These are phyloP conservation scores for Pseudophaeomoniella oleicola DNA, from an alignment of 2,329 filamentous ascomycete species.

Conservation along the genomic window DNA sequence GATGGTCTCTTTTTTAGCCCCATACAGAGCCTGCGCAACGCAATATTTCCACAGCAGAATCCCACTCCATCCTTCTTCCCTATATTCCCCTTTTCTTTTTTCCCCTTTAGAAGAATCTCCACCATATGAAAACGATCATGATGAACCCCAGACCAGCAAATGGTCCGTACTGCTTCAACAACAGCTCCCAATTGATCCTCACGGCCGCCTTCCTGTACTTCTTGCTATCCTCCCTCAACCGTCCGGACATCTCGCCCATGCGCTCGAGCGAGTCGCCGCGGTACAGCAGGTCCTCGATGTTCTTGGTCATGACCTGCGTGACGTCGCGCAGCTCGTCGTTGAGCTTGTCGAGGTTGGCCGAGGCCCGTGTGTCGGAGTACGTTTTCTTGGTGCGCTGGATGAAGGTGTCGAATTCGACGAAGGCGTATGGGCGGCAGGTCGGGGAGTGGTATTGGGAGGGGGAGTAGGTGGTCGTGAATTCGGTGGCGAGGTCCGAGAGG, in stretches of 20 bases:
- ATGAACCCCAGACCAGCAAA: constrained; percentile 70
- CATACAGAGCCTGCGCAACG: no score
- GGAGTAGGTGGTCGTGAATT: constrained; percentile 81
- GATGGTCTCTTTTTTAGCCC: no score
- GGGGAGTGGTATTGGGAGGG: constrained; percentile 58
- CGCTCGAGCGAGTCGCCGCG: constrained; percentile 85
- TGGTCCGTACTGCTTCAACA: constrained; percentile 90
- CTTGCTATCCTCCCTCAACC: constrained; percentile 79
- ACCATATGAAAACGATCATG: constrained; percentile 76
- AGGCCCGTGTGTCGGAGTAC: constrained; percentile 82
- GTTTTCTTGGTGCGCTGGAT: constrained; percentile 85
- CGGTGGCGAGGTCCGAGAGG: constrained; percentile 76
- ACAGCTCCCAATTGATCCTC: constrained; percentile 92
- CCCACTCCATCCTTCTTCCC: no score
- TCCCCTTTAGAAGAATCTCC: constrained; percentile 64
- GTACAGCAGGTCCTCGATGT: constrained; percentile 95
- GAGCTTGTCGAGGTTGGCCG: constrained; percentile 84
- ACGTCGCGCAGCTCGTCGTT: constrained; percentile 97
- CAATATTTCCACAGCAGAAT: no score
- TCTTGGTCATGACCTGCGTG: constrained; percentile 99
- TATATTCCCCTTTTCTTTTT: no score
- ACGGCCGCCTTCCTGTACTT: constrained; percentile 91
- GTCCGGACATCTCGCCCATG: constrained; percentile 87
- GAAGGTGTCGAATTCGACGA: constrained; percentile 96
- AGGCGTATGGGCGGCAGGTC: constrained; percentile 76